Base-by-base conservation (phyloP, 2,329 filamentous ascomycete genomes). In the Alternaria burnsii region DNA sequence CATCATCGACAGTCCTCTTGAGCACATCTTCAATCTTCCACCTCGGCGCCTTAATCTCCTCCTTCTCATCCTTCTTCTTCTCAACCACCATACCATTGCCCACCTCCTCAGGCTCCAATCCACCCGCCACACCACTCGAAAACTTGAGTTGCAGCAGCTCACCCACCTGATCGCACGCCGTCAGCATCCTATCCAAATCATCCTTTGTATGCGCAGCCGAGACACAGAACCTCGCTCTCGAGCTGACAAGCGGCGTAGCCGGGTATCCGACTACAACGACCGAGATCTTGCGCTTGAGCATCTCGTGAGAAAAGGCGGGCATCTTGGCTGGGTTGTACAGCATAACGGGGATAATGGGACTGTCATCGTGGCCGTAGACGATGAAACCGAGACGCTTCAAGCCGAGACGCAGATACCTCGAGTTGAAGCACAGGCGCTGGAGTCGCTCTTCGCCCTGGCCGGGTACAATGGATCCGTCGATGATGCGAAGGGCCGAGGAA, bases 291-390 rank as follows among this genome's bases (percentile, higher is more conserved):
- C 95, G 92, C 82, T 92, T 92, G 62, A 98, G 87, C 95, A 99
- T 98, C 80, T 98, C 95, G 77, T 97, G 95, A 51, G 93, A 97
- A 81, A 99, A 99, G 60, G 95, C 94, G 5, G 94, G 92, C 85
- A 99, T 97, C 83, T 99, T 99, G 72, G 92, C 95, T n/a, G 95
- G 95, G 81, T 98, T 93, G 85, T 97, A 99, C 28, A 99, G 88
- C 74, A 97, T 87, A 68, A 99, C 80, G 55, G 95, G 95, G 70
- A 99, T 93, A 71, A 99, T 98, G 58, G 95, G 95, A 5, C 94
- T 97, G 81, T 99, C 95, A 76, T 99, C 95, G 78, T 98, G 94
- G 63, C 95, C 95, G 76, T 96, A 97, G 55, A 97, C 91, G 76
- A 99, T 99, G 82, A 93, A 94, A 51, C 95, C 95, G 53, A 99